Conservation (phyloP, 2,329 filamentous ascomycete genomes). For the Cercospora beticola region DNA sequence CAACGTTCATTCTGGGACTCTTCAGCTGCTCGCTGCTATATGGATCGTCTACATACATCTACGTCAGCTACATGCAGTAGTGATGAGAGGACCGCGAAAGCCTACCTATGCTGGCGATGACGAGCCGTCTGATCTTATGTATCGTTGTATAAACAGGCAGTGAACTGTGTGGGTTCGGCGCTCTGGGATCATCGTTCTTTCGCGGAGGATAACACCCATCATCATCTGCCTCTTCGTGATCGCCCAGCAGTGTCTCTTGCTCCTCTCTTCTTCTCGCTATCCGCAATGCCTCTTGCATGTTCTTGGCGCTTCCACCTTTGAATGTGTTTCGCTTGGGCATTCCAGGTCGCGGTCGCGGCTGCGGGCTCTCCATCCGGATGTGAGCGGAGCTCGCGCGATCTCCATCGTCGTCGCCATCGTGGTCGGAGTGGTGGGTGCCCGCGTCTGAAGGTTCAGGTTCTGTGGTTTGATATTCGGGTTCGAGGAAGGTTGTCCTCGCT, state of each 20-base stretch:
- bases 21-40: slow-evolving; percentile 74
- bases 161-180: slow-evolving; percentile 58
- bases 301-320: slow-evolving; percentile 36
- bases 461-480: slow-evolving; percentile 8
- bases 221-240: slow-evolving; percentile 47
- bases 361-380: slow-evolving; percentile 29
- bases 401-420: slow-evolving; percentile 13
- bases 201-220: slow-evolving; percentile 47
- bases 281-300: slow-evolving; percentile 41
- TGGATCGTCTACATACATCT: slow-evolving; percentile 53
- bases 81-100: not conserved
- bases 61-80: slow-evolving; percentile 8
- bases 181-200: slow-evolving; percentile 42
- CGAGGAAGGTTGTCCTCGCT: not conserved
- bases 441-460: slow-evolving; percentile 11
- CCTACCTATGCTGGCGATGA: slow-evolving; percentile 50
- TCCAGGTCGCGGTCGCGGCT: slow-evolving; percentile 30
- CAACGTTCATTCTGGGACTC: slow-evolving; percentile 77
- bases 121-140: slow-evolving; percentile 54
- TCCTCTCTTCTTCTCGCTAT: slow-evolving; percentile 48
- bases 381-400: slow-evolving; percentile 25
- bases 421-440: not conserved
- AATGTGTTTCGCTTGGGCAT: slow-evolving; percentile 32
- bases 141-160: slow-evolving; percentile 76
- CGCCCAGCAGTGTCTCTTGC: slow-evolving; percentile 49